phyloP scores from a whole-genome alignment of 2,329 filamentous ascomycete genomes.

The Amylocarpus encephaloides region DNA sequence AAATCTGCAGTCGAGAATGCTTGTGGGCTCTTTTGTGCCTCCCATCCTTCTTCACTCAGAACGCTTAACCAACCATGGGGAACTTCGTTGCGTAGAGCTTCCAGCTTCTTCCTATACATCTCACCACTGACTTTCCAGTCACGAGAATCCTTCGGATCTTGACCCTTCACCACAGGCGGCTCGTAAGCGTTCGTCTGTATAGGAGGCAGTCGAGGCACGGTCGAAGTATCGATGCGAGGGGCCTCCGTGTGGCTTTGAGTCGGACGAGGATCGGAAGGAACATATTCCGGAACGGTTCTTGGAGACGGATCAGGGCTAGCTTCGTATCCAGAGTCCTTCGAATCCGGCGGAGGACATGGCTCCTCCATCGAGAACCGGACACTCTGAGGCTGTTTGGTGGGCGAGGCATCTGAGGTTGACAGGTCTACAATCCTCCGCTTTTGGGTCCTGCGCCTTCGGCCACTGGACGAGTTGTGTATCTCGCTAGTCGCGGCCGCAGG shows the following conservation, averaged over 20 bases:
- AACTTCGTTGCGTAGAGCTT: constrained; percentile 76
- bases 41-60: constrained; percentile 70
- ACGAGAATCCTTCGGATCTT: constrained; percentile 31
- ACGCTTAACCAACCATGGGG: constrained; percentile 84
- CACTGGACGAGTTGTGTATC: constrained; percentile 49
- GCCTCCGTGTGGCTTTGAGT: constrained; percentile 21
- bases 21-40: constrained; percentile 31
- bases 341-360: constrained; percentile 10
- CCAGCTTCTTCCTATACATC: constrained; percentile 80
- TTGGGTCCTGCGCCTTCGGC: constrained; percentile 51
- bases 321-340: constrained; percentile 25
- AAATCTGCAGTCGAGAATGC: constrained; percentile 25
- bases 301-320: constrained; percentile 29
- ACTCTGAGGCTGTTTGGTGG: constrained; percentile 16
- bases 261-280: constrained; percentile 26
- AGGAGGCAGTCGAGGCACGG: constrained; percentile 25
- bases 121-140: constrained; percentile 67
- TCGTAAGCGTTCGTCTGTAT: constrained; percentile 25
- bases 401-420: constrained; percentile 40
- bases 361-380: constrained; percentile 24
- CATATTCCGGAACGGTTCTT: constrained; percentile 25
- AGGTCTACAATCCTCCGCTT: constrained; percentile 61
- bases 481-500: constrained; percentile 51
- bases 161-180: constrained; percentile 18
- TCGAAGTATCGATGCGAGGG: constrained; percentile 27